Evolutionary conservation across 495 filamentous ascomycete genomes (phyloP).

Genomic region (Penicillium bialowiezense): DNA sequence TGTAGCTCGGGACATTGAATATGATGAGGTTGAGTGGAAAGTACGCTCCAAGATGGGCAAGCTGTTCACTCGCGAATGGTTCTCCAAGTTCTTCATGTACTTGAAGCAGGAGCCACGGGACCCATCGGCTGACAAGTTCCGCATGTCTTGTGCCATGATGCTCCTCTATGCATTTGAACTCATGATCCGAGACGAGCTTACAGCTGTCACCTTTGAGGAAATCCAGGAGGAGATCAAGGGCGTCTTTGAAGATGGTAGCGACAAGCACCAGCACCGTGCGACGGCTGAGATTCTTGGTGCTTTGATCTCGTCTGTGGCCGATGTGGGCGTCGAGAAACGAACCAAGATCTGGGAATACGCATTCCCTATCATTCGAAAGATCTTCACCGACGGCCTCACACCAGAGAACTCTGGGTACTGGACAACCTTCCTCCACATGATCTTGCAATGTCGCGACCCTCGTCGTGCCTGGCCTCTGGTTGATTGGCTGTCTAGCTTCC

Average conservation of each 20-base stretch:
- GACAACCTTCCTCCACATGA: slow-evolving; percentile 87
- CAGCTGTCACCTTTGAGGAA: slow-evolving; percentile 78
- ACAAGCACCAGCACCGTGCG: slow-evolving; percentile 97
- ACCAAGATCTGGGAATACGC: slow-evolving; percentile 81
- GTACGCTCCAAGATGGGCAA: slow-evolving; percentile 79
- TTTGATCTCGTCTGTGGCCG: slow-evolving; percentile 69
- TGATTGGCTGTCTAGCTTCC: slow-evolving; percentile 78
- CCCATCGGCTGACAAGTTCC: slow-evolving; percentile 75
- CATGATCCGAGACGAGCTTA: slow-evolving; percentile 66
- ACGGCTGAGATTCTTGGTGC: slow-evolving; percentile 92
- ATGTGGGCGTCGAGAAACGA: slow-evolving; percentile 65
- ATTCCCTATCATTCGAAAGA: slow-evolving; percentile 81
- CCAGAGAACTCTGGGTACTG: slow-evolving; percentile 94
- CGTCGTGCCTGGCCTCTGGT: slow-evolving; percentile 82
- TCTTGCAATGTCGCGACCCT: slow-evolving; percentile 80
- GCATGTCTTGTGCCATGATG: slow-evolving; percentile 79
- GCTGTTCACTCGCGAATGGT: slow-evolving; percentile 79
- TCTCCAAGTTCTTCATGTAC: slow-evolving; percentile 81
- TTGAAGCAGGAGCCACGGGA: slow-evolving; percentile 97
- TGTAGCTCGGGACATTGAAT: slow-evolving; percentile 66
- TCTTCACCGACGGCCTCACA: slow-evolving; percentile 85
- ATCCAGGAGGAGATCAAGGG: slow-evolving; percentile 72
- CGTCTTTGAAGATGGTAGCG: slow-evolving; percentile 85
- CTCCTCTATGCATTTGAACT: slow-evolving; percentile 87
- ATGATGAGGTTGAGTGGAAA: slow-evolving; percentile 76